These are phyloP conservation scores for Candida ficus DNA, from an alignment of 805 yeast species.

Conservation along the genomic window DNA sequence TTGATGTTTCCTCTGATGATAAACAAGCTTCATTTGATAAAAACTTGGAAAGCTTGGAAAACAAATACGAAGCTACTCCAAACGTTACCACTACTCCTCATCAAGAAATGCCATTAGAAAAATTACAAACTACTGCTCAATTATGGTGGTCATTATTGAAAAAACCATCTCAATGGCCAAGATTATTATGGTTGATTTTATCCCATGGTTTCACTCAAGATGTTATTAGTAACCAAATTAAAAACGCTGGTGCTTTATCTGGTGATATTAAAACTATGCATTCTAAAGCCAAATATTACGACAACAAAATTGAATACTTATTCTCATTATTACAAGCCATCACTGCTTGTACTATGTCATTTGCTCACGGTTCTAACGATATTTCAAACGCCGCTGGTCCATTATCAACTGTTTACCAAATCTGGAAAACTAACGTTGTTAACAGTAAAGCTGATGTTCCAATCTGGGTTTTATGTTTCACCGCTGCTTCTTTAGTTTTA, in stretches of 20 bases:
- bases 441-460: constrained; percentile 53
- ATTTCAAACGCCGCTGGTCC: constrained; percentile 79
- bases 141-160: constrained; percentile 34
- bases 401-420: constrained; percentile 54
- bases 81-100: neutral
- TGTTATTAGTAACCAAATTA: constrained; percentile 46
- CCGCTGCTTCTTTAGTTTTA: constrained; percentile 61
- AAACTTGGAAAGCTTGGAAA: constrained; percentile 18
- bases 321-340: constrained; percentile 64
- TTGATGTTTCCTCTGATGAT: constrained; percentile 19
- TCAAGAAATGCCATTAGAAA: constrained; percentile 18
- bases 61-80: constrained; percentile 12
- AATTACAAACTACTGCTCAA: constrained; percentile 31
- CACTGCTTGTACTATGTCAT: constrained; percentile 76
- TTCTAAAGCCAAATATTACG: constrained; percentile 56
- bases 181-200: constrained; percentile 41
- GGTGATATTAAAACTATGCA: constrained; percentile 49
- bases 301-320: constrained; percentile 63
- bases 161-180: constrained; percentile 52
- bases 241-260: constrained; percentile 33
- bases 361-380: constrained; percentile 81
- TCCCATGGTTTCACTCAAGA: constrained; percentile 64
- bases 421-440: constrained; percentile 51
- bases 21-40: constrained; percentile 18
- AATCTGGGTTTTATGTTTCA: constrained; percentile 62